Conservation (phyloP, 2,329 filamentous ascomycete genomes). For the Neophaeococcomyces aloes region DNA sequence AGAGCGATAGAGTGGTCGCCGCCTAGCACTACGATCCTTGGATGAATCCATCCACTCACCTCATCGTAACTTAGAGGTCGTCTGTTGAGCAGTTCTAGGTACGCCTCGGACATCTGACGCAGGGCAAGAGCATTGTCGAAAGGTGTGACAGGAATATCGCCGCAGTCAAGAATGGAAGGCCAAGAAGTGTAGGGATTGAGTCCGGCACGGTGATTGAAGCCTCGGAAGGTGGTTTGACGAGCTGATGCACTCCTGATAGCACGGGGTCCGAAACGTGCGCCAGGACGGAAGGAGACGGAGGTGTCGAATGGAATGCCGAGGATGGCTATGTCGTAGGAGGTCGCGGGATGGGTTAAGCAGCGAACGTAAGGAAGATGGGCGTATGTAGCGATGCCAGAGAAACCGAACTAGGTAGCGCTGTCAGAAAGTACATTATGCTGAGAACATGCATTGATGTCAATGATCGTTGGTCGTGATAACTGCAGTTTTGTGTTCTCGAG, state of each 20-base stretch:
- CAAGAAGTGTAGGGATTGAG: constrained; percentile 76
- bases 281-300: constrained; percentile 29
- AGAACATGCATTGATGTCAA: not conserved
- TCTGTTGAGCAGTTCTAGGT: constrained; percentile 54
- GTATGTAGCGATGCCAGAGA: constrained; percentile 65
- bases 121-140: constrained; percentile 77
- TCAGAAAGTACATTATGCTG: not conserved
- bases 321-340: constrained; percentile 46
- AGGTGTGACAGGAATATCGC: constrained; percentile 77
- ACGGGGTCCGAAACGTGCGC: constrained; percentile 75
- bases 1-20: constrained; percentile 64
- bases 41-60: constrained; percentile 22
- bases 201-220: constrained; percentile 69
- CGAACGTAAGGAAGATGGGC: constrained; percentile 60
- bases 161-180: constrained; percentile 75
- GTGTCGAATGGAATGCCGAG: constrained; percentile 29
- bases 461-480: no score
- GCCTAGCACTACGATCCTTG: constrained; percentile 57
- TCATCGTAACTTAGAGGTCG: constrained; percentile 26
- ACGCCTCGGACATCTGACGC: constrained; percentile 73
- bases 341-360: constrained; percentile 55
- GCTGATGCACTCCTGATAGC: constrained; percentile 76
- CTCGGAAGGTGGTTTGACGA: constrained; percentile 67
- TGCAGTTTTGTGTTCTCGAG: no score
- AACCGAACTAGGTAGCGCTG: constrained; percentile 43